Percentiles rank a stretch among this genome's conserved stretches.
Evolutionary conservation across 2,329 filamentous ascomycete genomes (phyloP).

Genomic region (Aureobasidium sp.): DNA sequence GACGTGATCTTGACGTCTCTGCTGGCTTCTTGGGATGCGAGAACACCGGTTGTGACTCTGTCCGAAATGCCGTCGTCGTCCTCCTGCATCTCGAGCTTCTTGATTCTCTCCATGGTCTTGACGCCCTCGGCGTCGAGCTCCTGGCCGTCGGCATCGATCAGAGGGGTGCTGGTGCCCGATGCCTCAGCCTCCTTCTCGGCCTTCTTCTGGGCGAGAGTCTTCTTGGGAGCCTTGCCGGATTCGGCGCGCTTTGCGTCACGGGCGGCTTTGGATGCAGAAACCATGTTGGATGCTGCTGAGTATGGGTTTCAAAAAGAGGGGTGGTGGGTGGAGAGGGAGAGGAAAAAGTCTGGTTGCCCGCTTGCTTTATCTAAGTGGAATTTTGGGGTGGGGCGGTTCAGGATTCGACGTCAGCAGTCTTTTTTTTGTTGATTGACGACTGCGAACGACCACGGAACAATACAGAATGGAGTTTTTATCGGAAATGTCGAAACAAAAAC

Average conservation of each 20-base stretch:
- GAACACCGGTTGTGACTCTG: conserved; percentile 93
- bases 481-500: neutral
- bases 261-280: conserved; percentile 60
- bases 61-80: conserved; percentile 95
- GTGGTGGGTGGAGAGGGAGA: neutral
- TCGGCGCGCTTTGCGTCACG: conserved; percentile 57
- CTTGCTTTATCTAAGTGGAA: neutral
- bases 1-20: conserved; percentile 97
- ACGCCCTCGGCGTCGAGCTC: conserved; percentile 51
- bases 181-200: conserved; percentile 41
- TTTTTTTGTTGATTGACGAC: neutral
- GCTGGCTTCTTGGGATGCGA: conserved; percentile 73
- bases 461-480: neutral
- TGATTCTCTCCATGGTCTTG: conserved; percentile 66
- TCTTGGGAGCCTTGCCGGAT: conserved; percentile 64
- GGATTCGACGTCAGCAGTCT: neutral
- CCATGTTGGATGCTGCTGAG: conserved; percentile 39
- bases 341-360: conserved; percentile 4
- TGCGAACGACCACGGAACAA: neutral
- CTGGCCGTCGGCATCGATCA: conserved; percentile 55
- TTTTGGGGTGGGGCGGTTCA: conserved; percentile 5
- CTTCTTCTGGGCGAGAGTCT: conserved; percentile 60
- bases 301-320: neutral
- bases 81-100: conserved; percentile 84
- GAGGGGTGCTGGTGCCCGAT: conserved; percentile 55